These are phyloP conservation scores for Coniosporium apollinis DNA, from an alignment of 495 filamentous ascomycete species.

Conservation along the genomic window DNA sequence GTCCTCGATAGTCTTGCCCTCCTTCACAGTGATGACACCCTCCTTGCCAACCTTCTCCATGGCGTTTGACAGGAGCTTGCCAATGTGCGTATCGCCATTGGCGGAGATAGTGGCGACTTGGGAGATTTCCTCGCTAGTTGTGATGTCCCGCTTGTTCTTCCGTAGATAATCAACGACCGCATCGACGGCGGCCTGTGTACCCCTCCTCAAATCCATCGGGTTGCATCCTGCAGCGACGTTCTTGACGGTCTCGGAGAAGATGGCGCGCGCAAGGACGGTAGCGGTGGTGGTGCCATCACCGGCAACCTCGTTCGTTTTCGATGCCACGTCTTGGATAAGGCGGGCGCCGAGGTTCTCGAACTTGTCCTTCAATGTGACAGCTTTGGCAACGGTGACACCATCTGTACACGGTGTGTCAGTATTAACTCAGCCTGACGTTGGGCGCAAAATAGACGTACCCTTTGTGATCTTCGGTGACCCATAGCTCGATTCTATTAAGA, in stretches of 20 bases:
- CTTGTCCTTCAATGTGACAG: constrained; percentile 90
- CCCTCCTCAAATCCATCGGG: constrained; percentile 94
- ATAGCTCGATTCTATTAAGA: constrained; percentile 92
- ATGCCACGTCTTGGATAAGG: constrained; percentile 92
- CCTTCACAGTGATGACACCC: constrained; percentile 98
- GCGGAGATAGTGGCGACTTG: constrained; percentile 97
- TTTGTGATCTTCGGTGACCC: constrained; percentile 99
- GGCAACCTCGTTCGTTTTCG: constrained; percentile 96
- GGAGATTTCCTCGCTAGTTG: constrained; percentile 89
- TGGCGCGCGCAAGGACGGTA: constrained; percentile 90
- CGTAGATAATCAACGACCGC: constrained; percentile 86
- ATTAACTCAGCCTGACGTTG: no score
- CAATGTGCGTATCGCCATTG: constrained; percentile 92
- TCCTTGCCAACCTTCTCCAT: constrained; percentile 99
- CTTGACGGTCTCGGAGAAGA: constrained; percentile 99
- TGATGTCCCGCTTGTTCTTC: constrained; percentile 90
- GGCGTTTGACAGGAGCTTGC: constrained; percentile 85
- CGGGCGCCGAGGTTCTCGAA: constrained; percentile 98
- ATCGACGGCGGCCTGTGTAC: constrained; percentile 91
- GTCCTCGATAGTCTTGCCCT: constrained; percentile 95
- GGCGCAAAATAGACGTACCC: constrained; percentile 39
- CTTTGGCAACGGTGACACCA: constrained; percentile 87
- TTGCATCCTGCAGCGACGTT: constrained; percentile 99
- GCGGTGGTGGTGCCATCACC: constrained; percentile 98
- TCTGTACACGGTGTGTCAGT: constrained; percentile 37